Evolutionary conservation across 1,139 yeast species (phyloP), one percentile per base, ranked within the genome.

Genomic region (Geotrichum histeridarum): DNA sequence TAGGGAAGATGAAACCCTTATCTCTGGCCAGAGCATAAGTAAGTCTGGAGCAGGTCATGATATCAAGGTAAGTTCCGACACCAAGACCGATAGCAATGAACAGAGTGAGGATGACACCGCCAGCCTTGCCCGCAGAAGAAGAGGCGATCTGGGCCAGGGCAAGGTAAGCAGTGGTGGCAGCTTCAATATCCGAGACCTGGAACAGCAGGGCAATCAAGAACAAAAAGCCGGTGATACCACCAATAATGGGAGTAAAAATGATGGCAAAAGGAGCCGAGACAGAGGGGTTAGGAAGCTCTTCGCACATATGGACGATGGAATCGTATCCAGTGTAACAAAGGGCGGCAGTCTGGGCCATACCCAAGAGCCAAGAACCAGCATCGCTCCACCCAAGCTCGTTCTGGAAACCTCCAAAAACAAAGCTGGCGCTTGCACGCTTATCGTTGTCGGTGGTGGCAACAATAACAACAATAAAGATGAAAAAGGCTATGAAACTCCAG

Each of bases 11-110:
- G 52, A 87, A 70, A 0, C 91, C 95, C 42, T 84, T 86, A 67
- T 87, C 95, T 70, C 95, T 79, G 49, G 94, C 89, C 69, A 87
- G 81, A 27, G 90, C 87, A 68, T 80, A 86, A 0, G 90, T 85
- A 14, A 86, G 79, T 74, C 95, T 80, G 2, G 94, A 85, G 2
- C 91, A 87, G 57, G 87, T 77, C 64, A 86, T 74, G 27, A 85
- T 67, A 2, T 82, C 86, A 57, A 86, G 74, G 47, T 85, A 76
- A 30, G 58, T 51, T 6, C 57, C 58, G 18, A 56, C 58, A 12
- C 55, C 57, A 4, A 56, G 42, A 15, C 58, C 58, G 41, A 56
- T 54, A 22, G 57, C 58, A 17, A 56, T 56, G 30, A 53, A 44
- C 45, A 56, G 32, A 36, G 58, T 56, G 38, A 56, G 48, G 30